Conservation (phyloP, 1,139 yeast genomes). For the Blastobotrys aristatus region DNA sequence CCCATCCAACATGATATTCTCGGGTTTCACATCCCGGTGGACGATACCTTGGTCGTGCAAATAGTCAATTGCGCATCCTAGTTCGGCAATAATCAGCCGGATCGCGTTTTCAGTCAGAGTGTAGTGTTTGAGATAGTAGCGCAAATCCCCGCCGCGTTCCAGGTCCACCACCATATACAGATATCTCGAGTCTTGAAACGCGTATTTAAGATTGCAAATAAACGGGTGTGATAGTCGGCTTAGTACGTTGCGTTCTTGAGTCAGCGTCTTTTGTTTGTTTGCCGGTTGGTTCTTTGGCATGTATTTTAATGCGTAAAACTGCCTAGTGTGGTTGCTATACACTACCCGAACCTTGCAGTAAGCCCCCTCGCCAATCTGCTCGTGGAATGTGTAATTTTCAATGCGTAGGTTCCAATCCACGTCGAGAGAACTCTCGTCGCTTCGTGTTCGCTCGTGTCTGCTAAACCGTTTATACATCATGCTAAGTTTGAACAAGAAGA, state of each 20-base stretch:
- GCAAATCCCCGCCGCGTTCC: conserved; percentile 84
- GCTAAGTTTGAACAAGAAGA: no score
- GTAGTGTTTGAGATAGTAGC: conserved; percentile 60
- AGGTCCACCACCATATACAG: conserved; percentile 71
- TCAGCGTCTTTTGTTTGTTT: conserved; percentile 23
- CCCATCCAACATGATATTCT: conserved; percentile 58
- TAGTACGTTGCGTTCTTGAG: conserved; percentile 58
- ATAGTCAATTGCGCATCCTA: conserved; percentile 61
- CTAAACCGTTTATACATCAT: background rate
- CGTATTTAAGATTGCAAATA: conserved; percentile 72
- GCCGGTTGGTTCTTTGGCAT: conserved; percentile 27
- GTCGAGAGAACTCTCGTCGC: conserved; percentile 8
- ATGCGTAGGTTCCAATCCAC: conserved; percentile 7
- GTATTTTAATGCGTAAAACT: conserved; percentile 70
- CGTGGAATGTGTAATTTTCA: conserved; percentile 19
- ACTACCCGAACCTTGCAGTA: conserved; percentile 74
- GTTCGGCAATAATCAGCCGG: conserved; percentile 62
- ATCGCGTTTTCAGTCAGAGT: conserved; percentile 56
- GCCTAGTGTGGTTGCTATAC: conserved; percentile 49
- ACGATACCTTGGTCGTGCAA: conserved; percentile 59
- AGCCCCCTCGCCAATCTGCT: conserved; percentile 26
- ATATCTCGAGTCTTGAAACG: conserved; percentile 73
- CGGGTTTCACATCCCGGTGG: conserved; percentile 68
- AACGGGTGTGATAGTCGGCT: conserved; percentile 67
- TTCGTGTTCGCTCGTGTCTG: conserved; percentile 6